phyloP scores from a whole-genome alignment of 208 protist genomes.

The Crithidia bombi region DNA sequence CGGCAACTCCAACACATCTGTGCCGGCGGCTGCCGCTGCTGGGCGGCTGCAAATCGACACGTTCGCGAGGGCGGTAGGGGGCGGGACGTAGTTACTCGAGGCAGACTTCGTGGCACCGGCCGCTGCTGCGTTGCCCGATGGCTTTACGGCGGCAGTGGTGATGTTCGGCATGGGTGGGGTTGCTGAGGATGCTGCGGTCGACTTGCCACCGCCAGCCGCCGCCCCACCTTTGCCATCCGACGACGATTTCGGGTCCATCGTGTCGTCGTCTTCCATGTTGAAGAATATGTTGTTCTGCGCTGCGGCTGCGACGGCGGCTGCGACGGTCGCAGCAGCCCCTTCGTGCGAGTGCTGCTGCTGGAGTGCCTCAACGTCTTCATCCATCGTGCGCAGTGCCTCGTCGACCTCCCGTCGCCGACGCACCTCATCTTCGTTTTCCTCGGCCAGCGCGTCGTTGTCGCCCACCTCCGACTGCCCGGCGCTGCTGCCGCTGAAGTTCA shows the following conservation, averaged over 20 bases:
- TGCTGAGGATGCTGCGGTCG: background rate
- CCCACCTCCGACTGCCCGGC: conserved; percentile 30
- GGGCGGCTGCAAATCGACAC: conserved; percentile 76
- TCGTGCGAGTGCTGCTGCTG: background rate
- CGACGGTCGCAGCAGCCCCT: background rate
- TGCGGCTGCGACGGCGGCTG: conserved; percentile 6
- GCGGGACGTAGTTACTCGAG: conserved; percentile 36
- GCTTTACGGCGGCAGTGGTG: conserved; percentile 26
- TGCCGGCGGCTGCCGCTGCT: conserved; percentile 55
- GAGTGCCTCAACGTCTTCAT: conserved; percentile 14
- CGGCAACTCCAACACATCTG: conserved; percentile 55
- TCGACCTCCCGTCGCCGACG: conserved; percentile 18
- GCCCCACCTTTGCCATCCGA: background rate
- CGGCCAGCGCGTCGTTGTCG: conserved; percentile 22
- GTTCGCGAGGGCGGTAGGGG: conserved; percentile 55
- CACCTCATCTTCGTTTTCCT: conserved; percentile 32
- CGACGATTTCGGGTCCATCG: background rate
- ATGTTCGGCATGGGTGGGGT: conserved; percentile 20
- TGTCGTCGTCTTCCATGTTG: conserved; percentile 21
- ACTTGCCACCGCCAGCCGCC: background rate
- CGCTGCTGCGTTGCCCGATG: conserved; percentile 24
- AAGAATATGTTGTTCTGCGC: conserved; percentile 19
- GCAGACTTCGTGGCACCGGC: conserved; percentile 26
- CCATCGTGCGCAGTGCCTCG: conserved; percentile 25
- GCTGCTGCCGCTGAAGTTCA: conserved; percentile 36